Percentiles rank a stretch among this genome's conserved stretches.
phyloP scores from a whole-genome alignment of 2,329 filamentous ascomycete species.

The Lecanicillium sp. region DNA sequence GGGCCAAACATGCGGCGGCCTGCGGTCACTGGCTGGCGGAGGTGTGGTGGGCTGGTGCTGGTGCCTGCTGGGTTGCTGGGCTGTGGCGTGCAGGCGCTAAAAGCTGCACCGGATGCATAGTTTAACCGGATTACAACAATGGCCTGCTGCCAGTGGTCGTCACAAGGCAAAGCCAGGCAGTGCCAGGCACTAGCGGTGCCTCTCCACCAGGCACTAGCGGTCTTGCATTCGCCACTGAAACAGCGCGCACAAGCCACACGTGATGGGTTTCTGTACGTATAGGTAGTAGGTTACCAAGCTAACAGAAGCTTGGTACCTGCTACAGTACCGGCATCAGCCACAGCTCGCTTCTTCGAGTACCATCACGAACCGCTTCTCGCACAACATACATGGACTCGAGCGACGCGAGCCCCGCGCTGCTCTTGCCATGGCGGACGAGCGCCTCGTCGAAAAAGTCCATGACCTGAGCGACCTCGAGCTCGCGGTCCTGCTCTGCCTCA shows the following conservation, averaged over 20 bases:
- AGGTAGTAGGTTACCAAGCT: not conserved
- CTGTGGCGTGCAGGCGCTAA: slow-evolving; percentile 10
- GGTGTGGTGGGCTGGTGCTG: no score
- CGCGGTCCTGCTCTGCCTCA: slow-evolving; percentile 73
- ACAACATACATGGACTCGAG: slow-evolving; percentile 1
- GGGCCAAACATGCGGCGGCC: no score
- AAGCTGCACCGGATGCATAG: slow-evolving; percentile 8
- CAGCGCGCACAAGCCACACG: slow-evolving; percentile 14
- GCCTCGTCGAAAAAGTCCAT: slow-evolving; percentile 64
- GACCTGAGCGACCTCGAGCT: slow-evolving; percentile 82
- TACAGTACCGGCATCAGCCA: no score
- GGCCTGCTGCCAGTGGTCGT: not conserved
- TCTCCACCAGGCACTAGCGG: slow-evolving; percentile 1
- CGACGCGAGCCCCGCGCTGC: slow-evolving; percentile 12
- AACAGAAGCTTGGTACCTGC: not conserved
- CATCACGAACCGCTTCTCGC: not conserved
- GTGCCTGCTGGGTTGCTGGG: no score
- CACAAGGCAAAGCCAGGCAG: no score
- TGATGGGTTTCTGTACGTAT: slow-evolving; percentile 3
- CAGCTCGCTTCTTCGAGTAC: no score
- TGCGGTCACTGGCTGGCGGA: no score
- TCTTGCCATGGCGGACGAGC: slow-evolving; percentile 54
- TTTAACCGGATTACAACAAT: not conserved
- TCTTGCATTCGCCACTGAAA: not conserved
- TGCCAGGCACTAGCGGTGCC: no score